Percentiles rank a stretch among this genome's conserved stretches.
Conservation (phyloP, 805 yeast genomes). For the Saccharomycopsis schoenii region DNA sequence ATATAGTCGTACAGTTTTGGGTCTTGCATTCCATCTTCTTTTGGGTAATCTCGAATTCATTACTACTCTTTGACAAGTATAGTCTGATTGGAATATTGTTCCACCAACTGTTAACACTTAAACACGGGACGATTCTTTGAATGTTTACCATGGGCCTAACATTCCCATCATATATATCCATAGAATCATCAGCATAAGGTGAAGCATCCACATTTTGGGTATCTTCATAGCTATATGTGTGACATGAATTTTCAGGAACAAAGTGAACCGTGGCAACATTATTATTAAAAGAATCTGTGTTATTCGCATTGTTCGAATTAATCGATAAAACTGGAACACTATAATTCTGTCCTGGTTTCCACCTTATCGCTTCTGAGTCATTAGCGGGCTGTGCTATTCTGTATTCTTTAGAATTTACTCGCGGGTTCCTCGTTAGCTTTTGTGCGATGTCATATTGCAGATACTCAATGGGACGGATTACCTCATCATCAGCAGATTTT, state of each 20-base stretch:
- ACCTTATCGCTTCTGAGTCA: not conserved
- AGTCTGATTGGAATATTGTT: conserved; percentile 42
- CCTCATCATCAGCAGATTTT: not conserved
- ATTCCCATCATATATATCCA: not conserved
- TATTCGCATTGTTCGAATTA: not conserved
- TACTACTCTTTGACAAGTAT: conserved; percentile 33
- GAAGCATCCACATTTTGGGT: not conserved
- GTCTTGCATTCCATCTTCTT: conserved; percentile 15
- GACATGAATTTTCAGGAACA: not conserved
- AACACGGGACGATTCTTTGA: conserved; percentile 12
- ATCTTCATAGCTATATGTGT: too few species aligned
- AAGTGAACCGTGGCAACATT: not conserved
- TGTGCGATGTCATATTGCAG: not conserved
- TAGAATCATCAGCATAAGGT: not conserved
- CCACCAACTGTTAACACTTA: conserved; percentile 44
- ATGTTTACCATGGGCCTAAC: not conserved
- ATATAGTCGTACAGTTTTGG: not conserved
- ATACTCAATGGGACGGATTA: not conserved
- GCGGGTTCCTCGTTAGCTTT: not conserved
- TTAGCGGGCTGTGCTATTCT: not conserved
- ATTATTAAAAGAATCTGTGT: not conserved
- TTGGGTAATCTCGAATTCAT: conserved; percentile 29
- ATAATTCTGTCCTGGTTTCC: not conserved
- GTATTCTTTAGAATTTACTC: not conserved
- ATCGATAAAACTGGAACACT: not conserved